These are phyloP conservation scores for Eragrostis tef DNA, from an alignment of 202 grass and related monocot species.

Conservation along the genomic window DNA sequence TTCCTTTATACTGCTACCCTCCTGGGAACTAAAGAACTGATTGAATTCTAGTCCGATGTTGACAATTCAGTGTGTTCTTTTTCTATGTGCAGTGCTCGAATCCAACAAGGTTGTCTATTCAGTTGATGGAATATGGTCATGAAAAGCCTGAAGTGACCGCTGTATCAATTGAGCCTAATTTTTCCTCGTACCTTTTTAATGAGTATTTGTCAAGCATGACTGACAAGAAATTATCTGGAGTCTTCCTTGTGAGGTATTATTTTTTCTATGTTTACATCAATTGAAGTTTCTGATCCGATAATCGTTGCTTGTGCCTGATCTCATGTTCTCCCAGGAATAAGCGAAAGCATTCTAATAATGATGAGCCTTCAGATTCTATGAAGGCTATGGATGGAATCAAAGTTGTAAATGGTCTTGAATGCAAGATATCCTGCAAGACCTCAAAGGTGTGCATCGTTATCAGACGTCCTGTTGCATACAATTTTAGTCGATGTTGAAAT, in stretches of 20 bases:
- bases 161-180: constrained; percentile 82
- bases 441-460: constrained; percentile 66
- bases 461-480: background rate
- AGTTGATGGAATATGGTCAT: constrained; percentile 88
- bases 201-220: constrained; percentile 70
- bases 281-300: constrained; percentile 8
- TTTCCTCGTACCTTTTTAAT: constrained; percentile 68
- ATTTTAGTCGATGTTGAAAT: background rate
- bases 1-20: background rate
- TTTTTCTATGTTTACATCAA: background rate
- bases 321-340: constrained; percentile 72
- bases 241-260: constrained; percentile 83
- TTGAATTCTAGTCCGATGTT: constrained; percentile 3
- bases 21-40: constrained; percentile 1
- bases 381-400: constrained; percentile 70
- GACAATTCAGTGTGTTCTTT: background rate
- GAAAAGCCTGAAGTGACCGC: constrained; percentile 86
- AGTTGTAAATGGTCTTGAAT: constrained; percentile 91
- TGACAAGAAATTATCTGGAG: constrained; percentile 56
- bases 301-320: constrained; percentile 13
- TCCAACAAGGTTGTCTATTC: constrained; percentile 63
- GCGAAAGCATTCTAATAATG: constrained; percentile 58
- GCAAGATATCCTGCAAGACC: constrained; percentile 84
- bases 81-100: constrained; percentile 52
- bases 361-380: constrained; percentile 55